Percentiles rank a stretch among this genome's conserved stretches.
Conservation (phyloP, 1,139 yeast species). For the Diutina siamensis region DNA sequence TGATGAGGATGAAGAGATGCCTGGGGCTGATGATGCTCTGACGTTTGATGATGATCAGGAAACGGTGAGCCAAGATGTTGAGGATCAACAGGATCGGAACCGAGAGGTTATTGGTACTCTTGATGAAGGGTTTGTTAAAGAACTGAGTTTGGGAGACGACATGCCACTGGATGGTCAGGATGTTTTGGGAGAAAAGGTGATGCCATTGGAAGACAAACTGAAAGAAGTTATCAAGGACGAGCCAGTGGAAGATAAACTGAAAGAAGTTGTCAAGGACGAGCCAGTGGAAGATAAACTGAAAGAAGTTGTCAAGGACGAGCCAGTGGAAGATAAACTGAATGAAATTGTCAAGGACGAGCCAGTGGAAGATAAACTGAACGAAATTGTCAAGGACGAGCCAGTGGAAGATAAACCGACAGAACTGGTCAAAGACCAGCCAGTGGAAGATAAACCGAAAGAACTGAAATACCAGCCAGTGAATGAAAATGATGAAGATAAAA, state of each 20-base stretch:
- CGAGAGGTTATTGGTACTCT: neutral
- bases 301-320: too few relatives aligned
- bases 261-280: neutral
- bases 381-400: too few relatives aligned
- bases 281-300: neutral
- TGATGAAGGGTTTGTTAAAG: too few relatives aligned
- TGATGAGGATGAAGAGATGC: slow-evolving; percentile 14
- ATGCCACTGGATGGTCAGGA: neutral
- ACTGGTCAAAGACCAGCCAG: neutral
- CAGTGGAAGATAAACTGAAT: too few relatives aligned
- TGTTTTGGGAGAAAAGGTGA: neutral
- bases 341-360: neutral
- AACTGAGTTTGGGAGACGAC: too few relatives aligned
- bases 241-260: neutral
- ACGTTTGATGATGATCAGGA: slow-evolving; percentile 25
- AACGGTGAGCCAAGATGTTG: slow-evolving; percentile 20
- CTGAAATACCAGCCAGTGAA: too few relatives aligned
- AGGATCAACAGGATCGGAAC: neutral
- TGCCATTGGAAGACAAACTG: neutral
- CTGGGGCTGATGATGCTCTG: slow-evolving; percentile 14
- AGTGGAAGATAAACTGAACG: neutral
- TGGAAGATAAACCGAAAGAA: neutral
- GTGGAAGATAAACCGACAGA: slow-evolving; percentile 11
- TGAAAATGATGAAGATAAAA: too few relatives aligned
- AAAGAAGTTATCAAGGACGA: neutral